Base-by-base conservation (phyloP, 768 basidiomycete species). In the Baorangia bicolor region DNA sequence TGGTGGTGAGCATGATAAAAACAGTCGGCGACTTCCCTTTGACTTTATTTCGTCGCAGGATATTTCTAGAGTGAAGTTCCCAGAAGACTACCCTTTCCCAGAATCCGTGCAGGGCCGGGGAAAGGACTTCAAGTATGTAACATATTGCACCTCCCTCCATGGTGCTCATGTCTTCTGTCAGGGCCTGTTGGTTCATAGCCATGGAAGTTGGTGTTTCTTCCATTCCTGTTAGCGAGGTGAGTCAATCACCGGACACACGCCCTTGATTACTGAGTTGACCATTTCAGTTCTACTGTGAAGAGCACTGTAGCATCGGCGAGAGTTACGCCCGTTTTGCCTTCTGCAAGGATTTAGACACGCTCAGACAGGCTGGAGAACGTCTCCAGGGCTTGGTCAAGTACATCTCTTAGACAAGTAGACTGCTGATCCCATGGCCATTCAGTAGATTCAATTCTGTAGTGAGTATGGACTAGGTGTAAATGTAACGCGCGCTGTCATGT, bases 131-230 rank as follows among this genome's bases (percentile, higher is more conserved):
- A 84, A 76, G 90, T 91, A 57, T 56, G 79, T 64, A 5, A 10
- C 34, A 14, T 43, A 38, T 43, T 40, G 11, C 12, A 11, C 27
- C 9, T 53, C 16, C 31, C 60, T 38, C 30, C 27, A 18, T 16
- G 27, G 53, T 51, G 14, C 54, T 63, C 43, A 69, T 57, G 28
- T 52, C 46, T 44, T 44, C 49, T 52, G 49, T 20, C 52, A 94
- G 91, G 68, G 90, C 89, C n/a, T 88, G 88, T 68, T 98, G 95
- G 95, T 96, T 94, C 77, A 88, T 97, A 60, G 94, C 93, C 2
- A 77, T 87, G 70, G 90, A 94, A 69, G 71, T 96, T 40, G 92
- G 92, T 8, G 94, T 98, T 21, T 95, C 94, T 31, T 86, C 90
- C 7, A 97, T 98, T 57, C 94, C 94, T 13, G 92, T 94, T 56